Percentiles rank a stretch among this genome's conserved stretches.
These are phyloP conservation scores for Raphanus raphanistrum DNA, from an alignment of 345 rosid genomes.

Conservation along the genomic window DNA sequence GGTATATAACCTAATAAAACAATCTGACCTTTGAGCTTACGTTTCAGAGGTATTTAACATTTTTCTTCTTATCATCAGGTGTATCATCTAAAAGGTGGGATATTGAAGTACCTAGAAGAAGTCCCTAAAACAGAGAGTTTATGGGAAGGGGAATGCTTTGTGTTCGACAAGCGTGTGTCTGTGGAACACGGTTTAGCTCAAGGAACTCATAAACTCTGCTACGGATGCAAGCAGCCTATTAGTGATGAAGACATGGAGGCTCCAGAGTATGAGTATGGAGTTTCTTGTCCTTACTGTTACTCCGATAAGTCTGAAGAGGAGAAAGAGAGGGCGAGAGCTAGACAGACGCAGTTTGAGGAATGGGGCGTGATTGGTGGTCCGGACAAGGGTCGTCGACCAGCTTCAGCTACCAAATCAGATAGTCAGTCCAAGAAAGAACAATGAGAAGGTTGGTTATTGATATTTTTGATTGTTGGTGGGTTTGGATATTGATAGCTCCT, in stretches of 20 bases:
- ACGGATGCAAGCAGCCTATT: slow-evolving; percentile 93
- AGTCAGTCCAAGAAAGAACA: slow-evolving; percentile 8
- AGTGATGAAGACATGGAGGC: slow-evolving; percentile 90
- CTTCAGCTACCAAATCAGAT: slow-evolving; percentile 23
- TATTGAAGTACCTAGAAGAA: slow-evolving; percentile 84
- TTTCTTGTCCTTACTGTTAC: slow-evolving; percentile 75
- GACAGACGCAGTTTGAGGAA: slow-evolving; percentile 76
- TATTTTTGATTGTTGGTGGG: not conserved
- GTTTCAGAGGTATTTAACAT: not conserved
- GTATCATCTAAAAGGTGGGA: slow-evolving; percentile 93
- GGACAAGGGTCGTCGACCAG: slow-evolving; percentile 74
- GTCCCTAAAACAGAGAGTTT: slow-evolving; percentile 74
- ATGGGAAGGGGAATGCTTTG: slow-evolving; percentile 98
- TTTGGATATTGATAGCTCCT: not conserved
- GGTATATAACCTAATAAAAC: slow-evolving; percentile 39
- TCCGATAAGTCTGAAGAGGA: slow-evolving; percentile 75
- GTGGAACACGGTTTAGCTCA: slow-evolving; percentile 86
- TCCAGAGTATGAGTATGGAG: slow-evolving; percentile 73
- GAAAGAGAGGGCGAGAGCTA: slow-evolving; percentile 93
- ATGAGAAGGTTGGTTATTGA: slow-evolving; percentile 32
- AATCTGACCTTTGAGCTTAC: not conserved
- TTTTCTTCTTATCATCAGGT: slow-evolving; percentile 49
- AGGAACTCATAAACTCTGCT: slow-evolving; percentile 83
- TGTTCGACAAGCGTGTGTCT: slow-evolving; percentile 89
- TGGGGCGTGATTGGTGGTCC: slow-evolving; percentile 95